Conservation (phyloP, 2,329 filamentous ascomycete species). For the Aspergillus pseudonomiae region DNA sequence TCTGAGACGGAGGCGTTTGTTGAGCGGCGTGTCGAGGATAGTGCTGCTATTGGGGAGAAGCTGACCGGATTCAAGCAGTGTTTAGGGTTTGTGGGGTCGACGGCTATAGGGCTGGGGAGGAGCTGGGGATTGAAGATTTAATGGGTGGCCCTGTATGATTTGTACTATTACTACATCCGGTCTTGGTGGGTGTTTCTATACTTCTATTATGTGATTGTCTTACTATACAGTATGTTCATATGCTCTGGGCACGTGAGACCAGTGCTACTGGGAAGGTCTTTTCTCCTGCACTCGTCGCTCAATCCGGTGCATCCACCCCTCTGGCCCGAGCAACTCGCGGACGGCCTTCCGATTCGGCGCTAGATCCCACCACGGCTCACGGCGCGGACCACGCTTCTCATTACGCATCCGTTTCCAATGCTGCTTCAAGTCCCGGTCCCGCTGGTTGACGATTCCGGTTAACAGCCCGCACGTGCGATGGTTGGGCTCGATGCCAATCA, state of each 20-base stretch:
- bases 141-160: constrained; percentile 1
- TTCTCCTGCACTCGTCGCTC: constrained; percentile 17
- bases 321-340: constrained; percentile 26
- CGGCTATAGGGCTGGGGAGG: constrained; percentile 77
- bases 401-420: constrained; percentile 14
- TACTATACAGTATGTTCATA: not conserved
- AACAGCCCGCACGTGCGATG: constrained; percentile 37
- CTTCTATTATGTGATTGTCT: constrained; percentile 6
- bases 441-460: constrained; percentile 32
- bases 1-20: constrained; percentile 79
- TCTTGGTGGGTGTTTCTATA: constrained; percentile 5
- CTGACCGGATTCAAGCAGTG: constrained; percentile 71
- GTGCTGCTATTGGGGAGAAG: constrained; percentile 63
- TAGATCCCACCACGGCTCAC: constrained; percentile 36
- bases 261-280: not conserved
- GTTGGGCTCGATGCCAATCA: constrained; percentile 44
- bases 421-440: constrained; percentile 25
- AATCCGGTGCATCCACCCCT: constrained; percentile 32
- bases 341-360: constrained; percentile 35
- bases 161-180: constrained; percentile 2
- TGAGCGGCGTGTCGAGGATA: constrained; percentile 72
- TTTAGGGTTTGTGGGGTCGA: constrained; percentile 78
- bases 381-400: constrained; percentile 1
- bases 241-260: not conserved
- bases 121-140: constrained; percentile 85